Conservation (phyloP, 2,329 filamentous ascomycete genomes). For the Fusarium nelsonii region DNA sequence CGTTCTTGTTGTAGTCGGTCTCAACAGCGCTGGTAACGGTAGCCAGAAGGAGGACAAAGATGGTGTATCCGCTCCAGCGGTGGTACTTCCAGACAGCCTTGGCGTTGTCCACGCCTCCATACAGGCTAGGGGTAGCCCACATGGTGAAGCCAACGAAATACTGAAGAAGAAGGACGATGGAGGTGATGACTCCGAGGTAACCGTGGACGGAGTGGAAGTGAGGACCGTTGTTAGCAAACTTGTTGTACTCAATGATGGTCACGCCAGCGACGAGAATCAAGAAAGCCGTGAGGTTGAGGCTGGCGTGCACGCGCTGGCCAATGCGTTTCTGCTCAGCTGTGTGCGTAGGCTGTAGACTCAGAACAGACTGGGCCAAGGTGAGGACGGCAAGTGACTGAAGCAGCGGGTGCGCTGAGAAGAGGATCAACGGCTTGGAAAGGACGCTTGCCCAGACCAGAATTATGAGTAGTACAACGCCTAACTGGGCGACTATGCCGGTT, state of each 20-base stretch:
- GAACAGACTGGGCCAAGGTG: constrained; percentile 80
- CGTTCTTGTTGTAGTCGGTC: constrained; percentile 78
- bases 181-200: constrained; percentile 82
- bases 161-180: constrained; percentile 77
- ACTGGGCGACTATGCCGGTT: constrained; percentile 84
- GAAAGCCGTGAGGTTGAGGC: constrained; percentile 75
- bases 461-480: constrained; percentile 79
- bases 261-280: constrained; percentile 73
- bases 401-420: constrained; percentile 92
- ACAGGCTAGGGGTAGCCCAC: constrained; percentile 79
- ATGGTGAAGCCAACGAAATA: constrained; percentile 84
- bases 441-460: constrained; percentile 83
- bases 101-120: constrained; percentile 82
- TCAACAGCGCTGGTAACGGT: constrained; percentile 81
- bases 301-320: constrained; percentile 73
- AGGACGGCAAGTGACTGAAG: constrained; percentile 75
- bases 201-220: constrained; percentile 88
- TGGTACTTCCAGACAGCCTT: constrained; percentile 94
- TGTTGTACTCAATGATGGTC: constrained; percentile 85
- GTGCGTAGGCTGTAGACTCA: constrained; percentile 89
- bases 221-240: constrained; percentile 72
- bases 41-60: constrained; percentile 76
- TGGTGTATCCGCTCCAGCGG: constrained; percentile 78
- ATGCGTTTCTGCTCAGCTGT: constrained; percentile 77
- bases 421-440: constrained; percentile 75